phyloP scores from a whole-genome alignment of 352 stramenopile species.

The Pythium chondricola region DNA sequence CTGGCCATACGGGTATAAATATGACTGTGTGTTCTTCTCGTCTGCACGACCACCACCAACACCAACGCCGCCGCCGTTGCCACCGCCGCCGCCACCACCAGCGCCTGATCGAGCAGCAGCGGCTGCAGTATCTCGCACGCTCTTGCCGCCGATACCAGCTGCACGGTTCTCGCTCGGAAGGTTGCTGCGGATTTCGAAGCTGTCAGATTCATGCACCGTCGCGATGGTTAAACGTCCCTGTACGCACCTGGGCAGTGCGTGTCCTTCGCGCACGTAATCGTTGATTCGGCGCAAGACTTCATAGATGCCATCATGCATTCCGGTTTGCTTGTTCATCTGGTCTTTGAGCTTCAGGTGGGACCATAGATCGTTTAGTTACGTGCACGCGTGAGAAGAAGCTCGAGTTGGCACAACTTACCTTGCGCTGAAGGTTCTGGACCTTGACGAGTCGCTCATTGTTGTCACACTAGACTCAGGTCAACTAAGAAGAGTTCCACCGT shows the following conservation, averaged over 20 bases:
- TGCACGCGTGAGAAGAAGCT: too few relatives aligned
- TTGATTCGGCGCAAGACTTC: slow-evolving; percentile 78
- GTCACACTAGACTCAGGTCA: slow-evolving; percentile 62
- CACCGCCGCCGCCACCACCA: slow-evolving; percentile 35
- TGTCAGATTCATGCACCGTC: background rate
- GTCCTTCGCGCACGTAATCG: slow-evolving; percentile 72
- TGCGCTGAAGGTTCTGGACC: slow-evolving; percentile 73
- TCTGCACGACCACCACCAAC: slow-evolving; percentile 34
- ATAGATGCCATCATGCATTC: slow-evolving; percentile 82
- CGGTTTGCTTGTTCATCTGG: slow-evolving; percentile 84
- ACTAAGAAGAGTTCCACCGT: too few relatives aligned
- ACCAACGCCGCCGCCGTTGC: slow-evolving; percentile 25
- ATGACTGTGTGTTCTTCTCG: slow-evolving; percentile 68
- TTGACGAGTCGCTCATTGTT: slow-evolving; percentile 78
- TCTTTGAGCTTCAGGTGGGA: slow-evolving; percentile 86
- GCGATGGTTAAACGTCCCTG: background rate
- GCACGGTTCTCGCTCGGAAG: slow-evolving; percentile 83
- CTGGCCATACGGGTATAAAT: slow-evolving; percentile 78
- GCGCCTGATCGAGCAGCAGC: slow-evolving; percentile 28
- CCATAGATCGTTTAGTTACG: too few relatives aligned
- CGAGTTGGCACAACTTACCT: slow-evolving; percentile 46
- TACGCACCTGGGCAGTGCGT: slow-evolving; percentile 51
- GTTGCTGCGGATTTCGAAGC: slow-evolving; percentile 31
- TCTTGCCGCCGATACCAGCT: slow-evolving; percentile 68
- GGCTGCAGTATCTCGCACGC: slow-evolving; percentile 30